These are phyloP conservation scores for Gaertneriomyces semiglobifer DNA, from an alignment of 192 early-diverging fungal species.

Conservation along the genomic window DNA sequence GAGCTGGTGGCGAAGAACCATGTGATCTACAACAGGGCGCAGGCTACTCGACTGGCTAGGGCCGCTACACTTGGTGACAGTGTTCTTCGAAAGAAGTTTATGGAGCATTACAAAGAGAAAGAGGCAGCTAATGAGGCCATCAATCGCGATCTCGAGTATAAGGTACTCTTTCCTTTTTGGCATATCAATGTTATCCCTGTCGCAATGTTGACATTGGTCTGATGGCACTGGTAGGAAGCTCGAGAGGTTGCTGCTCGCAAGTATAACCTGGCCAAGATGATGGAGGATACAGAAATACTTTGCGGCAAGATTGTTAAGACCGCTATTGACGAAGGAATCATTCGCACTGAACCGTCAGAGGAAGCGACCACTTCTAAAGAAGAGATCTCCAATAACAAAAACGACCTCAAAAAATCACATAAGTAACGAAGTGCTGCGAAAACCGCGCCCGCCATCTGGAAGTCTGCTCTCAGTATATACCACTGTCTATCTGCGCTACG, in stretches of 20 bases:
- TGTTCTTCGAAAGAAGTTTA: slow-evolving; percentile 22
- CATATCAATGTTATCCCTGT: not conserved
- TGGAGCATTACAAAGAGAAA: slow-evolving; percentile 33
- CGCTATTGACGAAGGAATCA: slow-evolving; percentile 27
- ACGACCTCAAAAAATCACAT: no score
- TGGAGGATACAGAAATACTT: slow-evolving; percentile 18
- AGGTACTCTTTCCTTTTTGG: slow-evolving; percentile 11
- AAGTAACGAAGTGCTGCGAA: no score
- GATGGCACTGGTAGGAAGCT: slow-evolving; percentile 18
- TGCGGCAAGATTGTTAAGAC: slow-evolving; percentile 20
- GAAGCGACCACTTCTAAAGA: no score
- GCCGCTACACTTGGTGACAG: slow-evolving; percentile 30
- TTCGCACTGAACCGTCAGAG: not conserved
- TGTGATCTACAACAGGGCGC: slow-evolving; percentile 24
- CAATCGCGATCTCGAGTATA: slow-evolving; percentile 25
- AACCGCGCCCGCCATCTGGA: no score
- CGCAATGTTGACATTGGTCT: slow-evolving; percentile 1
- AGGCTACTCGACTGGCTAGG: slow-evolving; percentile 27
- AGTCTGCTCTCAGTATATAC: no score
- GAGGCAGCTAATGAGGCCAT: slow-evolving; percentile 29
- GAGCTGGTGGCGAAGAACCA: slow-evolving; percentile 32
- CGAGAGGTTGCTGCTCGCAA: slow-evolving; percentile 24
- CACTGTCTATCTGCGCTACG: no score
- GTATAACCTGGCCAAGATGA: slow-evolving; percentile 23
- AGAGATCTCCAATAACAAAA: no score